Conservation (phyloP, 208 protist genomes). For the Naegleria lovaniensis region DNA sequence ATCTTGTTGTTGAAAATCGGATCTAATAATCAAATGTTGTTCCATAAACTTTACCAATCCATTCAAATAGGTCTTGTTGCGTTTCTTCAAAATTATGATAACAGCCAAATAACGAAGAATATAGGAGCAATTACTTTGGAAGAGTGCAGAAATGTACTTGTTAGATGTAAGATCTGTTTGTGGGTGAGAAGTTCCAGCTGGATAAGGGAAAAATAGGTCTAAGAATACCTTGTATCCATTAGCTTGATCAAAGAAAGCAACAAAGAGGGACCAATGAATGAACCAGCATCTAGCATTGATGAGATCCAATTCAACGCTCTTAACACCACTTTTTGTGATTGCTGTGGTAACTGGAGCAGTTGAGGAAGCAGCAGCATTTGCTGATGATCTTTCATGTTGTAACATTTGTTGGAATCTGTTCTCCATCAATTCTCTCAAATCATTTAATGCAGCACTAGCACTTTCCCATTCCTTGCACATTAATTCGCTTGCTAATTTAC, state of each 20-base stretch:
- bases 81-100: neutral
- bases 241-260: neutral
- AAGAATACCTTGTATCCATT: neutral
- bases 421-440: constrained; percentile 5
- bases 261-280: neutral
- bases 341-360: neutral
- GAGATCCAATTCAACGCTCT: neutral
- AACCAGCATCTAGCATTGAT: neutral
- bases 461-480: neutral
- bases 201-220: neutral
- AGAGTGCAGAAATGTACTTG: neutral
- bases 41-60: neutral
- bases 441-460: neutral
- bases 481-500: neutral
- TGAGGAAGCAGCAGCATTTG: neutral
- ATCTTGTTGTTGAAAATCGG: neutral
- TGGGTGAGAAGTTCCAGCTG: neutral
- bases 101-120: constrained; percentile 5
- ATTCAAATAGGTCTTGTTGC: neutral
- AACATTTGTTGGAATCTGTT: neutral
- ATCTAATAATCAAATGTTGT: neutral
- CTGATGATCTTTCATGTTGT: neutral
- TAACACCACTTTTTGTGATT: neutral
- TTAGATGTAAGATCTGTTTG: neutral
- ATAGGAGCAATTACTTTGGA: neutral